These are phyloP conservation scores for Garcia nutans DNA, from an alignment of 345 rosid genomes.

Conservation along the genomic window DNA sequence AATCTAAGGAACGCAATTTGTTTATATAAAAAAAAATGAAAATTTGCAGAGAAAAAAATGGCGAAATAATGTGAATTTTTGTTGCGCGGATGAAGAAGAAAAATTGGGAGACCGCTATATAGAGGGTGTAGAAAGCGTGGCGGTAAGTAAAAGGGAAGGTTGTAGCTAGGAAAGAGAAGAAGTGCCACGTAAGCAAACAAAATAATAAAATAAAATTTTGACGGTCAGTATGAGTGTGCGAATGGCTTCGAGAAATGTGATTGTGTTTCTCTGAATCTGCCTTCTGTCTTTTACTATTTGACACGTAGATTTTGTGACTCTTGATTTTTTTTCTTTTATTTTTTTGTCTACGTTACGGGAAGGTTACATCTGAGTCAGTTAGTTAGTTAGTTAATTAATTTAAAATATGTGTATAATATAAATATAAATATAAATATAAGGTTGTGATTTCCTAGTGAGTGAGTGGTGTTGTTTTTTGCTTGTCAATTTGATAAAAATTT, in stretches of 20 bases:
- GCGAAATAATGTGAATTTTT: no score
- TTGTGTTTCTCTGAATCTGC: not conserved
- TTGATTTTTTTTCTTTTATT: no score
- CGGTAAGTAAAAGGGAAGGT: not conserved
- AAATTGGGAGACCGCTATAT: no score
- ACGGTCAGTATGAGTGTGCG: conserved; percentile 20
- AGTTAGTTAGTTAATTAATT: no score
- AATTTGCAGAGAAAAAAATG: no score
- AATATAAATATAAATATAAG: not conserved
- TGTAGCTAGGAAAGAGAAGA: not conserved
- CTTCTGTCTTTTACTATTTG: not conserved
- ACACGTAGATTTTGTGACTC: not conserved
- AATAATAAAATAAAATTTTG: not conserved
- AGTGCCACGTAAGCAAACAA: not conserved
- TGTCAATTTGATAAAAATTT: no score
- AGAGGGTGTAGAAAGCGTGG: not conserved
- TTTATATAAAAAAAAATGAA: no score
- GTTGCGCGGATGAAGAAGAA: no score
- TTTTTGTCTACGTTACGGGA: no score
- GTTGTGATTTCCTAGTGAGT: not conserved
- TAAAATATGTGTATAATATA: no score
- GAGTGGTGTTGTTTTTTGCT: not conserved
- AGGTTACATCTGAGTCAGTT: no score
- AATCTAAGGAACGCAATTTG: no score
- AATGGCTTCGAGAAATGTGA: not conserved